Evolutionary conservation across 768 basidiomycete genomes (phyloP).

Genomic region (Chalciporus piperatus): DNA sequence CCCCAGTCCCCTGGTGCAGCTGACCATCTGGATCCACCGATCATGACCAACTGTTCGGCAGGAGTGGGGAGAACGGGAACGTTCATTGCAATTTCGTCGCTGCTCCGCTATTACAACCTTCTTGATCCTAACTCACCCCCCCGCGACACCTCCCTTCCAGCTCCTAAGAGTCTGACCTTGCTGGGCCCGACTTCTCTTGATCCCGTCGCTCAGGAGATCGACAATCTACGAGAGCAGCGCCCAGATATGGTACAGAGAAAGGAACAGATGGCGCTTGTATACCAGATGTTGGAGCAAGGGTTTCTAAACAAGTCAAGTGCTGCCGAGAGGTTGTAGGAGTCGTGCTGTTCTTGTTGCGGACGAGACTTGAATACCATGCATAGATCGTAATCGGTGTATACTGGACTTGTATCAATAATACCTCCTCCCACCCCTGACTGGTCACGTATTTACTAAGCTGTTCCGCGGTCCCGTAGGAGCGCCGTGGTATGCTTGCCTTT

Average conservation of each 20-base stretch:
- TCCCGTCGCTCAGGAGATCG: conserved; percentile 66
- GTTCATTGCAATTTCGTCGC: conserved; percentile 76
- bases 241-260: conserved; percentile 77
- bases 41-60: conserved; percentile 83
- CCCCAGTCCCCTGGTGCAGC: conserved; percentile 20
- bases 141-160: conserved; percentile 22
- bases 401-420: too few relatives aligned
- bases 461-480: background rate
- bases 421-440: too few relatives aligned
- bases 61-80: conserved; percentile 86
- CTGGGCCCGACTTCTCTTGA: conserved; percentile 61
- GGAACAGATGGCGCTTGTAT: conserved; percentile 65
- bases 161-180: conserved; percentile 43
- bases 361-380: background rate
- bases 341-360: too few relatives aligned
- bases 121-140: conserved; percentile 30
- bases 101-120: conserved; percentile 62
- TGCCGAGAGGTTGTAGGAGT: background rate
- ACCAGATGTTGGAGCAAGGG: conserved; percentile 48
- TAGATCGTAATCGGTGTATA: too few relatives aligned
- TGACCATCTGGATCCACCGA: conserved; percentile 64
- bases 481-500: conserved; percentile 8
- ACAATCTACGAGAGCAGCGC: conserved; percentile 76
- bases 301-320: conserved; percentile 15
- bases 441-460: too few relatives aligned